These are phyloP conservation scores for Picocystis salinarum DNA, from an alignment of 139 green algal genomes.

Conservation along the genomic window DNA sequence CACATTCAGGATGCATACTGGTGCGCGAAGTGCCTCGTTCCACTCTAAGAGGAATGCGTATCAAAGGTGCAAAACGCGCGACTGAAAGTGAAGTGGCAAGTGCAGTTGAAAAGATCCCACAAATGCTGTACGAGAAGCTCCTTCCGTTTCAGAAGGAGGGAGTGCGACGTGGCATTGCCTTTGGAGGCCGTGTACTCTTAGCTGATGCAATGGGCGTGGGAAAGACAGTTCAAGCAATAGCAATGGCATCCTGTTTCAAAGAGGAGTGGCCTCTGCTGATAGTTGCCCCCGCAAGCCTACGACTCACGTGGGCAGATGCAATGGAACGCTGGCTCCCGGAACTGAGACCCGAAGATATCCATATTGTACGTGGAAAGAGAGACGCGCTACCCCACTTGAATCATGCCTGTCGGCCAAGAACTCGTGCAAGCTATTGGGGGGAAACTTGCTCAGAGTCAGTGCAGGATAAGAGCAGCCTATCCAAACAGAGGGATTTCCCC, in stretches of 20 bases:
- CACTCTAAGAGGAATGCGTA: not conserved
- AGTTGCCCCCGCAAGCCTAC: slow-evolving; percentile 62
- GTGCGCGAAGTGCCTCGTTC: not conserved
- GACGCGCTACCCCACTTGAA: slow-evolving; percentile 3
- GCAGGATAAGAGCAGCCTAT: too few species aligned
- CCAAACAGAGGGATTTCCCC: too few species aligned
- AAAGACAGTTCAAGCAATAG: slow-evolving; percentile 83
- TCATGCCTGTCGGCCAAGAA: too few species aligned
- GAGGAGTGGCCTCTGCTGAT: slow-evolving; percentile 82
- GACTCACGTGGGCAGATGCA: slow-evolving; percentile 85
- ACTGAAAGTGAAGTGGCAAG: slow-evolving; percentile 1
- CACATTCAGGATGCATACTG: not conserved
- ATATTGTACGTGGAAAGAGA: slow-evolving; percentile 4
- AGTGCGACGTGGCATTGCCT: slow-evolving; percentile 52
- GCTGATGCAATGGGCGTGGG: slow-evolving; percentile 87
- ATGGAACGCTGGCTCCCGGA: slow-evolving; percentile 80
- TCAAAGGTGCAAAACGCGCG: not conserved
- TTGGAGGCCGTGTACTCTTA: slow-evolving; percentile 54
- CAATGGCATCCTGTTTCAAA: slow-evolving; percentile 62
- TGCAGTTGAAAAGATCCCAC: not conserved
- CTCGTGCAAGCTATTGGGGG: too few species aligned
- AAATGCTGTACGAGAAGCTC: slow-evolving; percentile 5
- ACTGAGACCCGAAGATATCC: slow-evolving; percentile 35
- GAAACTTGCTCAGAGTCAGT: too few species aligned
- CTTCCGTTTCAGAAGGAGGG: slow-evolving; percentile 29